These are phyloP conservation scores for Mycena latifolia DNA, from an alignment of 768 basidiomycete species.

Conservation along the genomic window DNA sequence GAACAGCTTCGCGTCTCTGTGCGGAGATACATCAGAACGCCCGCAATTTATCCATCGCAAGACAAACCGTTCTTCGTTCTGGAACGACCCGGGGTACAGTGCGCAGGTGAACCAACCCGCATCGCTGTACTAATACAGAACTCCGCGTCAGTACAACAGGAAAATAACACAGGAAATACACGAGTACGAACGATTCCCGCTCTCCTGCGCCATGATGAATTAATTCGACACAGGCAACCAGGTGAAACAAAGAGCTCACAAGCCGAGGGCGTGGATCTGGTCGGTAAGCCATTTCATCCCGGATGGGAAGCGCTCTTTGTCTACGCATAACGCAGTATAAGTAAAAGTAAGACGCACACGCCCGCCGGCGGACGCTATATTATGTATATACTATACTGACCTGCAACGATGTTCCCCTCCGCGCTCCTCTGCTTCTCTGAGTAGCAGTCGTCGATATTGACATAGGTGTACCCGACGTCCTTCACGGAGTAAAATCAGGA, in stretches of 20 bases:
- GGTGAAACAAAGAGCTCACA: conserved; percentile 53
- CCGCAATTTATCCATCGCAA: neutral
- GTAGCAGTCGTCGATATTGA: conserved; percentile 78
- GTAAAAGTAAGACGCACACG: neutral
- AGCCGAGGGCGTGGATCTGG: conserved; percentile 65
- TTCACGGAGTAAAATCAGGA: conserved; percentile 33
- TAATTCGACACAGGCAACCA: neutral
- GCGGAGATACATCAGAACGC: neutral
- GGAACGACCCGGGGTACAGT: conserved; percentile 73
- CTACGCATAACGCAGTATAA: conserved; percentile 47
- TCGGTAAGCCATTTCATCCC: conserved; percentile 71
- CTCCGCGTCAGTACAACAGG: too few relatives aligned
- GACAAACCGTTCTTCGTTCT: conserved; percentile 68
- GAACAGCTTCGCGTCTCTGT: conserved; percentile 69
- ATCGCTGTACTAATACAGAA: conserved; percentile 76
- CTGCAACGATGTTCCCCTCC: conserved; percentile 67
- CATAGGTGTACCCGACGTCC: conserved; percentile 69
- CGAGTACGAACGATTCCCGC: conserved; percentile 66
- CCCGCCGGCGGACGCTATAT: too few relatives aligned
- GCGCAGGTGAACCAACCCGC: conserved; percentile 79
- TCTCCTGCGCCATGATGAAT: conserved; percentile 51
- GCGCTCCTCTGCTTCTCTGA: conserved; percentile 66
- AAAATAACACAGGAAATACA: neutral
- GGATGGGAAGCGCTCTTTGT: conserved; percentile 63
- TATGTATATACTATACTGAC: too few relatives aligned